Evolutionary conservation across 768 basidiomycete species (phyloP), one percentile per base, ranked within the genome.

Genomic region (Pleurotus sapidus): DNA sequence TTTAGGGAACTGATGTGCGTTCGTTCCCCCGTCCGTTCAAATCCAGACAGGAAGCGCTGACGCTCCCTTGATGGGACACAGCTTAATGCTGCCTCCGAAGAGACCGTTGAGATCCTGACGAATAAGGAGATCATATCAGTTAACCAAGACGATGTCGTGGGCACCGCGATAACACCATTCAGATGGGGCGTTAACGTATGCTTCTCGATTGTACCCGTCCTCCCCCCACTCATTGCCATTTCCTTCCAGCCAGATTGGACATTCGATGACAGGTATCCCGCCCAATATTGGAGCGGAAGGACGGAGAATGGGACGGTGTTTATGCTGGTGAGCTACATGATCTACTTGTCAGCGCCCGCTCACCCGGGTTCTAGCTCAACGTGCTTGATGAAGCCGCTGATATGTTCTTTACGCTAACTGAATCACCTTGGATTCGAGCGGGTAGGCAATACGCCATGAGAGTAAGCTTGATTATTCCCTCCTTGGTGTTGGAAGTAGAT

Each of bases 281-380:
- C 87, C n/a, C 81, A 86, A 59, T 88, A 82, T 65, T 88, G 87
- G 87, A 86, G 84, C 59, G 87, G 87, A 3, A 74, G 80, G 61
- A 82, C 80, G 56, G 72, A 85, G 66, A 83, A 87, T 51, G 87
- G 87, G 49, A 83, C 83, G 1, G 74, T 87, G 0, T 74, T 88
- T 63, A 88, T 88, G 87, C 74, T 88, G 24, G 86, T 87, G 60
- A 57, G 79, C 58, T n/a, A 25, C 38, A n/a, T 18, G 39, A 46
- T 46, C 8, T 30, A 30, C 30, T 1, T 30, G 30, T 30, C 8
- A 30, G 1, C 30, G 30, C 3, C 1, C 8, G 30, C 30, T 30
- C 30, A 30, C 15, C 30, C 15, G 0, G 7, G 0, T 1, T 4
- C 46, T 49, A 86, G 84, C 70, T 86, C 40, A 86, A 86, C 60